These are phyloP conservation scores for Candida corydali DNA, from an alignment of 805 yeast genomes.

Conservation along the genomic window DNA sequence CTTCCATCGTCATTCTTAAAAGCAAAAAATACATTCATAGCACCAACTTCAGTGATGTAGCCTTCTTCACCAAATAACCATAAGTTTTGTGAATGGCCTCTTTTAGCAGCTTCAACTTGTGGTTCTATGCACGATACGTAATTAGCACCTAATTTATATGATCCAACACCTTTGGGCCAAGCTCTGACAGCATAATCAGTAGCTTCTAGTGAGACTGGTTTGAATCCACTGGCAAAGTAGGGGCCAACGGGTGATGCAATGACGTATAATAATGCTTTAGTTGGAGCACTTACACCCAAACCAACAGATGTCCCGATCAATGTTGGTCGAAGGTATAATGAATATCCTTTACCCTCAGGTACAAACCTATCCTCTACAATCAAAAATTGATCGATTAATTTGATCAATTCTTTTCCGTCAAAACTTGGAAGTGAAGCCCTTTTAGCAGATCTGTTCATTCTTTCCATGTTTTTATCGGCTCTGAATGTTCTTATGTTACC, in stretches of 20 bases:
- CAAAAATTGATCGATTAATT: slow-evolving; percentile 72
- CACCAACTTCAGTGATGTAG: slow-evolving; percentile 91
- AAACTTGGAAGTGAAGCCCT: slow-evolving; percentile 88
- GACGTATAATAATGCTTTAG: slow-evolving; percentile 75
- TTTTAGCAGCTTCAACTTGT: slow-evolving; percentile 80
- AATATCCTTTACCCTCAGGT: slow-evolving; percentile 84
- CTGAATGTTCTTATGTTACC: slow-evolving; percentile 80
- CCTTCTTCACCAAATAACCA: slow-evolving; percentile 93
- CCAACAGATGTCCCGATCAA: slow-evolving; percentile 89
- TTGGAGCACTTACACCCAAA: slow-evolving; percentile 83
- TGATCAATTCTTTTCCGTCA: slow-evolving; percentile 71
- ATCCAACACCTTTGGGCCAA: slow-evolving; percentile 99
- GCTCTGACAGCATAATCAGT: slow-evolving; percentile 96
- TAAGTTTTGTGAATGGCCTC: slow-evolving; percentile 93
- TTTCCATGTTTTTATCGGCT: slow-evolving; percentile 84
- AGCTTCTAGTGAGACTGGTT: slow-evolving; percentile 91
- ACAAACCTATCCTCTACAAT: slow-evolving; percentile 72
- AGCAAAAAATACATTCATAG: slow-evolving; percentile 92
- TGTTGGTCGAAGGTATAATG: slow-evolving; percentile 91
- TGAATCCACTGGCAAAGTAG: slow-evolving; percentile 85
- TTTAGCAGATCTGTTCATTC: slow-evolving; percentile 85
- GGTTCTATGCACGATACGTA: slow-evolving; percentile 95
- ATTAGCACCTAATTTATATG: slow-evolving; percentile 94
- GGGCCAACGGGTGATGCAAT: slow-evolving; percentile 98
- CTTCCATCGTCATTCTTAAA: slow-evolving; percentile 79